Evolutionary conservation across 2,329 filamentous ascomycete genomes (phyloP).

Genomic region (Tolypocladium capitatum): DNA sequence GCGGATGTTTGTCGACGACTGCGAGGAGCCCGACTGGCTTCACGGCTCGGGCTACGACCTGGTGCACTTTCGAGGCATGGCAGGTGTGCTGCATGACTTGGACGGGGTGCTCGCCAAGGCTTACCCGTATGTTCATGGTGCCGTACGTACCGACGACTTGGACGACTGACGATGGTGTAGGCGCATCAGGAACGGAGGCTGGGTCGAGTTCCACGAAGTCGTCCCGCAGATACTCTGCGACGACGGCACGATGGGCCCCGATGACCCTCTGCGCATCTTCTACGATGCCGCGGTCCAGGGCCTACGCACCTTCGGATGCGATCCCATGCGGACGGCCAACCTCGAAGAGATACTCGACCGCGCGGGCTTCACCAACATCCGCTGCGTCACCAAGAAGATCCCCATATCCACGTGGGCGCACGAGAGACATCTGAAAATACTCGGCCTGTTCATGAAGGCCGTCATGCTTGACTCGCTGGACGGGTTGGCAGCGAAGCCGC

Average conservation of each 20-base stretch:
- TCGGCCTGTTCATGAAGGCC: conserved; percentile 31
- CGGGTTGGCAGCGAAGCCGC: conserved; percentile 26
- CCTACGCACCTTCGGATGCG: conserved; percentile 23
- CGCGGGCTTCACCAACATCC: conserved; percentile 31
- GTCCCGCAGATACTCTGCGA: conserved; percentile 27
- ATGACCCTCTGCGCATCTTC: conserved; percentile 24
- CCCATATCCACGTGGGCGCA: conserved; percentile 32
- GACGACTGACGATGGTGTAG: conserved; percentile 8
- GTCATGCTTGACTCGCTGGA: conserved; percentile 27
- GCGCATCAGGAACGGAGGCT: conserved; percentile 32
- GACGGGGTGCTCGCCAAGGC: conserved; percentile 28
- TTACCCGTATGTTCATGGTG: conserved; percentile 16
- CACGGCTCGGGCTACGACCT: conserved; percentile 41
- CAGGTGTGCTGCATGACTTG: conserved; percentile 36
- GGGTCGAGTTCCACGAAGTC: conserved; percentile 37
- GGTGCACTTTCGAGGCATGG: conserved; percentile 38
- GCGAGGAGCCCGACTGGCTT: conserved; percentile 42
- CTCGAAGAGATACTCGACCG: conserved; percentile 22
- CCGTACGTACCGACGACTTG: not conserved
- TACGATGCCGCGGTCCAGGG: conserved; percentile 18
- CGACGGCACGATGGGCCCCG: conserved; percentile 27
- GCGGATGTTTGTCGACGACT: conserved; percentile 50
- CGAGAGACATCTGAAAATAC: conserved; percentile 24
- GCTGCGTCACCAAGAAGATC: conserved; percentile 27
- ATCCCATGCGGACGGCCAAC: conserved; percentile 20